Conservation (phyloP, 1,284 basidiomycete genomes). For the Afroboletus lepidellus region DNA sequence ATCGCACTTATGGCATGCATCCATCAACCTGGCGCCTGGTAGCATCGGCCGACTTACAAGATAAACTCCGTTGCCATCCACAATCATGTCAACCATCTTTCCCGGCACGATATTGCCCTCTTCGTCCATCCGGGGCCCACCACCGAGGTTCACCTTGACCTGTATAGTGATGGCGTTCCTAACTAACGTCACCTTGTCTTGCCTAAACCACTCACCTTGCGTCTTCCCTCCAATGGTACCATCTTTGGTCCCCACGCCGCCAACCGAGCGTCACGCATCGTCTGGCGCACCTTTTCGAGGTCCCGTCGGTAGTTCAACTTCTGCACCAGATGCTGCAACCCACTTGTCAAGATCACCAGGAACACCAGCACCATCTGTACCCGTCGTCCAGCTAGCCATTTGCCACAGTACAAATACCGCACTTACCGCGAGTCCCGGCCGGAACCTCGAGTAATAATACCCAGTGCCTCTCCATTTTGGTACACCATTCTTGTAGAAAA, state of each 20-base stretch:
- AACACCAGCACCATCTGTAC: conserved; percentile 64
- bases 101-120: conserved; percentile 51
- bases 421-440: conserved; percentile 80
- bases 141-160: conserved; percentile 71
- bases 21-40: conserved; percentile 12
- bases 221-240: conserved; percentile 54
- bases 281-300: conserved; percentile 63
- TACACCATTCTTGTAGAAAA: conserved; percentile 90
- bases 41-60: conserved; percentile 51
- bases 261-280: conserved; percentile 59
- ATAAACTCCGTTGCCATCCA: conserved; percentile 68
- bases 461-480: conserved; percentile 85
- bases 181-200: neutral
- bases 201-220: conserved; percentile 51
- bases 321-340: conserved; percentile 79
- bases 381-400: neutral
- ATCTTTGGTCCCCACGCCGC: conserved; percentile 78
- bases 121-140: conserved; percentile 49
- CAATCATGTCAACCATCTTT: conserved; percentile 72
- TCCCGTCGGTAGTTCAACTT: conserved; percentile 76
- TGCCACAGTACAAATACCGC: neutral
- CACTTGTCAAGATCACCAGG: conserved; percentile 70
- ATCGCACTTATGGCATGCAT: conserved; percentile 36
- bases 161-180: conserved; percentile 27
- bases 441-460: conserved; percentile 91